These are phyloP conservation scores for Bacidia rubella DNA, from an alignment of 495 filamentous ascomycete species.

Conservation along the genomic window DNA sequence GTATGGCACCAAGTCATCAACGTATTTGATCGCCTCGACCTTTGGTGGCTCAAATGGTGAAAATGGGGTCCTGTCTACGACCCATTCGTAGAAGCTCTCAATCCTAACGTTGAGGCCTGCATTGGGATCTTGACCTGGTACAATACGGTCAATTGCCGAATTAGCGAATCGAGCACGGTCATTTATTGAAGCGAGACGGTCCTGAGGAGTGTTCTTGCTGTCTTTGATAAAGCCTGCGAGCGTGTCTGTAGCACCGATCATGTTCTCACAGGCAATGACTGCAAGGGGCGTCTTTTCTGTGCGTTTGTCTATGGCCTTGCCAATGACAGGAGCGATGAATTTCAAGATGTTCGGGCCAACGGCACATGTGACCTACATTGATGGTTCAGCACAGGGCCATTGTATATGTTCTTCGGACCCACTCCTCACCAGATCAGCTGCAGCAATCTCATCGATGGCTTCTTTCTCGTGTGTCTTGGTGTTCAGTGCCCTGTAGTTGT, in stretches of 20 bases:
- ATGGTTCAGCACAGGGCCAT: background rate
- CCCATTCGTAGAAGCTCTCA: conserved; percentile 98
- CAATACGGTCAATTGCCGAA: conserved; percentile 95
- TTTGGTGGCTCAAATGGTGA: conserved; percentile 46
- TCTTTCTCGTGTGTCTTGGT: conserved; percentile 68
- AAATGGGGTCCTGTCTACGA: conserved; percentile 77
- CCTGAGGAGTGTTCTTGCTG: conserved; percentile 44
- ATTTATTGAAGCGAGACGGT: conserved; percentile 44
- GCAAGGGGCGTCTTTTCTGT: conserved; percentile 58
- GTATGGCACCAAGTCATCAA: conserved; percentile 80
- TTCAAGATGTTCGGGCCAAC: conserved; percentile 92
- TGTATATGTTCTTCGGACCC: background rate
- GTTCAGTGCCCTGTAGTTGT: conserved; percentile 93
- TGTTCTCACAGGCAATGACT: conserved; percentile 96
- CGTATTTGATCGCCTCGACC: conserved; percentile 83
- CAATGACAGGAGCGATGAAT: conserved; percentile 87
- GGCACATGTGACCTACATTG: conserved; percentile 72
- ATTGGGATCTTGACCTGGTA: conserved; percentile 69
- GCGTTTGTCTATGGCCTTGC: conserved; percentile 73
- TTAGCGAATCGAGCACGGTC: conserved; percentile 76
- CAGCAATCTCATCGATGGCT: conserved; percentile 69
- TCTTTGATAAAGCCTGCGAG: conserved; percentile 71
- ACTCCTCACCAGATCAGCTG: conserved; percentile 53
- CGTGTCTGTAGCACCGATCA: conserved; percentile 79
- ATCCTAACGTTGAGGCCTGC: conserved; percentile 81